Base-by-base conservation (phyloP, 2,329 filamentous ascomycete genomes). In the Arachnomyces sp. region DNA sequence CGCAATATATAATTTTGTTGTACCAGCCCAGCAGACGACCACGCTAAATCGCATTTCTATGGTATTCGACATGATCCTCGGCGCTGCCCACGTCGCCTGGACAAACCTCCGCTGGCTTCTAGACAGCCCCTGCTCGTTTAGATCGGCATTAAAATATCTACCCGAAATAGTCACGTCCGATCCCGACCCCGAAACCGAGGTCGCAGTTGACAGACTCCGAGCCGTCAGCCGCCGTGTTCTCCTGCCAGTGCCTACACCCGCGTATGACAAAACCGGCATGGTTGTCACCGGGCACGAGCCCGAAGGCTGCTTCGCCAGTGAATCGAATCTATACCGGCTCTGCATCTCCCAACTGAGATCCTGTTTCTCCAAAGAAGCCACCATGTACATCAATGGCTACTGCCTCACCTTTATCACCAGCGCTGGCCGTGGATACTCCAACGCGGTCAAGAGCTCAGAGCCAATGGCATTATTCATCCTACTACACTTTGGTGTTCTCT, bases 331-430 rank as follows among this genome's bases (percentile, higher is more conserved):
- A 25, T 53, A 53, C 43, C 15, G 49, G 29, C 33, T 47, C 11
- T 48, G 44, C n/a, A 48, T 61, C 28, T 35, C 28, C 1, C 44
- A 52, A 4, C 51, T 66, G 2, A 50, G 55, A 40, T 50, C 49
- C 3, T 63, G 56, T 40, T 66, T 61, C 16, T 54, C 58, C 2
- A 55, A 64, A 42, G 59, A 66, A 18, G 51, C 56, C 8, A 54
- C 52, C 40, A 59, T 55, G 1, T 7, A 55, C 5, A 43, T 61
- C 32, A 54, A 50, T 36, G 58, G 58, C 1, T 60, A 58, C 34
- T 54, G 50, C 25, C 53, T 60, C 17, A 51, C 50, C 0, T 61
- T 63, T 29, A 14, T 39, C 20, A 57, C 60, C 1, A 49, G 46
- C 0, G 53, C 53, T 2, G 61, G 61, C 1, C 48, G 43, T 2